A percentile compares a stretch with the other conserved stretches of the same genome.
Evolutionary conservation across 306 rosid genomes (phyloP).

Genomic region (Vigna angularis): DNA sequence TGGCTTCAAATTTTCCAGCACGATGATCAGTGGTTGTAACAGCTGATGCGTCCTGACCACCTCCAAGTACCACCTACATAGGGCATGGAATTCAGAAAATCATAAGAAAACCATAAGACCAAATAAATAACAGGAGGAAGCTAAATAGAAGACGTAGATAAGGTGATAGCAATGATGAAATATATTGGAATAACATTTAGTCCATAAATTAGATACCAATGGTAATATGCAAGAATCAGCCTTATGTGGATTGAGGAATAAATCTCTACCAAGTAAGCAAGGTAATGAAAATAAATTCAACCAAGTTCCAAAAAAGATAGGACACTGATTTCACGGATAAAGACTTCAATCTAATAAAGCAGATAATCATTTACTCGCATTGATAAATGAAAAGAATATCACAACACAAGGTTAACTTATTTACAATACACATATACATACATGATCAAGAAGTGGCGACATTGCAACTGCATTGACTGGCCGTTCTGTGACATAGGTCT

Average conservation of each 20-base stretch:
- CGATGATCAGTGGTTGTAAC: slow-evolving; percentile 91
- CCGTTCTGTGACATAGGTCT: slow-evolving; percentile 86
- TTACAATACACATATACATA: slow-evolving; percentile 49
- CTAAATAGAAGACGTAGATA: not conserved
- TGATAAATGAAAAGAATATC: slow-evolving; percentile 8
- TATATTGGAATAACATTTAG: not conserved
- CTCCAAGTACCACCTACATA: slow-evolving; percentile 88
- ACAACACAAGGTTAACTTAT: not conserved
- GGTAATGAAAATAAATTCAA: not conserved
- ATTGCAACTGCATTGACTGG: slow-evolving; percentile 96
- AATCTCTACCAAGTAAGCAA: not conserved
- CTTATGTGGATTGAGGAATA: not conserved
- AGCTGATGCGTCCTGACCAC: slow-evolving; percentile 95
- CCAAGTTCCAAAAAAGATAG: not conserved
- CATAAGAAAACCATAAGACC: not conserved
- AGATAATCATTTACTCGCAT: not conserved
- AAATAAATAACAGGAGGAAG: slow-evolving; percentile 8
- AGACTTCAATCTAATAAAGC: slow-evolving; percentile 16
- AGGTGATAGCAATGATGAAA: not conserved
- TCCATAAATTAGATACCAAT: not conserved
- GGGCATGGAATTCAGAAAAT: slow-evolving; percentile 6
- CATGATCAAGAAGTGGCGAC: slow-evolving; percentile 95
- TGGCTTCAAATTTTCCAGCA: slow-evolving; percentile 92
- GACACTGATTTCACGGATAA: not conserved
- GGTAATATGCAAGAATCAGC: not conserved